phyloP scores from a whole-genome alignment of 2,329 filamentous ascomycete genomes.

The Exophiala oligosperma region DNA sequence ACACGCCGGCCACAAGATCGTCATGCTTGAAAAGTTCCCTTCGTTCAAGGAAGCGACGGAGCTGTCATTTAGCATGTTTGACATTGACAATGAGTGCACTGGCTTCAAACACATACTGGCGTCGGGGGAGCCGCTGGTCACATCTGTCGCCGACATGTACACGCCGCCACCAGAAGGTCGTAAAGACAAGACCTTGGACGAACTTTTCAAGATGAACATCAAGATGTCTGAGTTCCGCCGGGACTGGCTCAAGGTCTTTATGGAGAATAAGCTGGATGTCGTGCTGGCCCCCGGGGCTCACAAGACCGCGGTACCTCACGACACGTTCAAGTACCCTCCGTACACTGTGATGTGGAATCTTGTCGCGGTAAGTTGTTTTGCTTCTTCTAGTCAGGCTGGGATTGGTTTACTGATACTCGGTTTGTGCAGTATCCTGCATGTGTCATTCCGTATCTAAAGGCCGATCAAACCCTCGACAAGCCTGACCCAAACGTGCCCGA shows the following conservation, averaged over 20 bases:
- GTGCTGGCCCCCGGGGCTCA: conserved; percentile 64
- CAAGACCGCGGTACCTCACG: conserved; percentile 61
- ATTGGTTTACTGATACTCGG: background rate
- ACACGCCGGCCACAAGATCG: conserved; percentile 46
- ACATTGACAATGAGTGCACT: conserved; percentile 19
- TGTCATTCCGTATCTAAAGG: conserved; percentile 48
- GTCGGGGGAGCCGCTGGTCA: conserved; percentile 19
- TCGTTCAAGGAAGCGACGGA: conserved; percentile 17
- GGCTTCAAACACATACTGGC: conserved; percentile 34
- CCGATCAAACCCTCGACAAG: conserved; percentile 43
- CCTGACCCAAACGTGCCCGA: conserved; percentile 14
- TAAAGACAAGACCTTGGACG: conserved; percentile 11
- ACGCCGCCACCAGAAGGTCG: conserved; percentile 18
- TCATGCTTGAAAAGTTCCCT: conserved; percentile 38
- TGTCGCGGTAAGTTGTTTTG: conserved; percentile 45
- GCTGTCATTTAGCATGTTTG: conserved; percentile 13
- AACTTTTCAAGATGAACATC: conserved; percentile 18
- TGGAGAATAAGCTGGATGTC: conserved; percentile 54
- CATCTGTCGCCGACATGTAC: conserved; percentile 21
- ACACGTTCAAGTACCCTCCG: conserved; percentile 43
- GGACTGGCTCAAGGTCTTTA: conserved; percentile 28
- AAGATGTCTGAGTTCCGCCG: conserved; percentile 10
- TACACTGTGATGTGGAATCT: conserved; percentile 60
- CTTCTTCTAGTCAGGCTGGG: background rate
- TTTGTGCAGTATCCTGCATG: conserved; percentile 50